Evolutionary conservation across 495 filamentous ascomycete genomes (phyloP), one percentile per base, ranked within the genome.

Genomic region (Mycothermus thermophilus): DNA sequence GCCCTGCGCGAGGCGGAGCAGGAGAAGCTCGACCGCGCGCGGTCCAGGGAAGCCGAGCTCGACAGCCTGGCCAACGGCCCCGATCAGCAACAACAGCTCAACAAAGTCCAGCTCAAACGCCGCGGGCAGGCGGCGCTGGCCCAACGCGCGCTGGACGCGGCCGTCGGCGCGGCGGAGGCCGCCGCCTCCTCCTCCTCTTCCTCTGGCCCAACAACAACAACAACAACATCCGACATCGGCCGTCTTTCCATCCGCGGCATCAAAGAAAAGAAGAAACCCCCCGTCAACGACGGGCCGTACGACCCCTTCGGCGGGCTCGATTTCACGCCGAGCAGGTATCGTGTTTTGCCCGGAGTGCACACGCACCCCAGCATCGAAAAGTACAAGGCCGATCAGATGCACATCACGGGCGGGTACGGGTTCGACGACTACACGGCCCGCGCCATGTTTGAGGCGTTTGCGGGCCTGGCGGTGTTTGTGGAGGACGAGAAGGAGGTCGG

Each of bases 371-470:
- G 71, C 58, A 64, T 95, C 6, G 51, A 57, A 8, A 48, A 48
- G 40, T 52, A 41, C 32, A 23, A 39, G 20, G 13, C 19, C 32
- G 51, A 52, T 9, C 32, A 28, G 16, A 27, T 14, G 15, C 70
- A 78, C 44, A 62, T 64, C n/a, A 82, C 80, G 19, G 86, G 88
- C 27, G 90, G 90, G 0, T 95, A 86, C 52, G 75, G 78, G 48
- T 59, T 92, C 22, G 55, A 59, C 10, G 86, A 93, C 47, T 96
- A 86, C 46, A 85, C 79, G 49, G 61, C 74, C 17, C 64, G 85
- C 15, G 77, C 80, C 13, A 56, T 95, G 59, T 74, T 82, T 45
- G 87, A 94, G 50, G 87, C 88, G 0, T 97, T 94, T 58, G 73
- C 80, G 0, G 90, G 90, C 1, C 54, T 97, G 43, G 86, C 81